phyloP scores from a whole-genome alignment of 2,329 filamentous ascomycete species.

The Cyphellophora europaea region DNA sequence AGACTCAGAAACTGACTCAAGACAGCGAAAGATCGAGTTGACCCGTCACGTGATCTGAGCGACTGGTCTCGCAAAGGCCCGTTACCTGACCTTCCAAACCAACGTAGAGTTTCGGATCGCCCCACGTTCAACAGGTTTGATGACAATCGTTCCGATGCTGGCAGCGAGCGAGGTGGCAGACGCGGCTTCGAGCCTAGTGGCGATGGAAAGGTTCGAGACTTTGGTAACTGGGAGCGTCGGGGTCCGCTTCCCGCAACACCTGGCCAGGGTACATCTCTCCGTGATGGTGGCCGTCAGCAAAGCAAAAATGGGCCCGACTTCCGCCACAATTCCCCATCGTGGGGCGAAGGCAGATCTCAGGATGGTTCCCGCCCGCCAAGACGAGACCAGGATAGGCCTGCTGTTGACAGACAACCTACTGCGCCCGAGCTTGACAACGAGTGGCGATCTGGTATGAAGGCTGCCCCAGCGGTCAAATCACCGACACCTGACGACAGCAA shows the following conservation, averaged over 20 bases:
- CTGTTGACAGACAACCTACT: slow-evolving; percentile 62
- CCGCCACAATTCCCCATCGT: slow-evolving; percentile 61
- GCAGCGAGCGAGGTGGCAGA: slow-evolving; percentile 57
- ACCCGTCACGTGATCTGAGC: slow-evolving; percentile 64
- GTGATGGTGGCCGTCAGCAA: slow-evolving; percentile 51
- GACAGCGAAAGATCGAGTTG: slow-evolving; percentile 75
- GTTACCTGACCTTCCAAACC: slow-evolving; percentile 61
- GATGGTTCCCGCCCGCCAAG: slow-evolving; percentile 73
- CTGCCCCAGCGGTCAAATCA: slow-evolving; percentile 58
- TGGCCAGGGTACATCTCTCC: slow-evolving; percentile 18
- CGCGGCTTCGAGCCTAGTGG: slow-evolving; percentile 59
- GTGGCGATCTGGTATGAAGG: slow-evolving; percentile 86
- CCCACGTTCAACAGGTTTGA: slow-evolving; percentile 47
- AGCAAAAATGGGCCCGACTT: slow-evolving; percentile 53
- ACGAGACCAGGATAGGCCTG: slow-evolving; percentile 61
- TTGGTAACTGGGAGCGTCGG: slow-evolving; percentile 88
- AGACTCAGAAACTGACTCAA: slow-evolving; percentile 27
- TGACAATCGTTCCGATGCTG: slow-evolving; percentile 44
- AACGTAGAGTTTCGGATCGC: slow-evolving; percentile 46
- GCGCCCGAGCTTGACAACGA: slow-evolving; percentile 88
- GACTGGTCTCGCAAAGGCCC: slow-evolving; percentile 94
- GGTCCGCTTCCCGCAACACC: slow-evolving; percentile 57
- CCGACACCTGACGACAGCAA: slow-evolving; percentile 62
- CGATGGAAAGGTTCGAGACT: slow-evolving; percentile 70
- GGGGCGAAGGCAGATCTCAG: slow-evolving; percentile 60